Evolutionary conservation across 345 rosid genomes (phyloP), one percentile per base, ranked within the genome.

Genomic region (Salix brachista): DNA sequence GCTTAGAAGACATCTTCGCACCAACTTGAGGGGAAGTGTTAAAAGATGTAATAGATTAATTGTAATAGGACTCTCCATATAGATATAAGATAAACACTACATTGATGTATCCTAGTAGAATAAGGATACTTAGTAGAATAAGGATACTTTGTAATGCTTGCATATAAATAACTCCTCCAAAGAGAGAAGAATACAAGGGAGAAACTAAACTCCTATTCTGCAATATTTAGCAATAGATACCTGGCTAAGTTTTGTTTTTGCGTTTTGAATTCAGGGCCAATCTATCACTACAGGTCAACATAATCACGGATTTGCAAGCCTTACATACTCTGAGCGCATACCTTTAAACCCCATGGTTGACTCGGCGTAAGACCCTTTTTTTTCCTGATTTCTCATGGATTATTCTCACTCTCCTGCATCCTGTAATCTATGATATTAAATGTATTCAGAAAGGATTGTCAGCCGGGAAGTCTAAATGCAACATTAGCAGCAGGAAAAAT

Each of bases 401-500:
- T 48, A 30, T 46, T 46, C n/a, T 50, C 39, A 23, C 26, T 42
- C 54, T 73, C 18, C 19, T 25, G 46, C 66, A 69, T 61, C 17
- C 32, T 44, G 21, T 65, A 16, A 71, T 69, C 37, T 46, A 46
- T 52, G 23, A 64, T 52, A 69, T 41, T 75, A 44, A 28, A 42
- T 23, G 26, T 25, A 42, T 52, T 39, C 76, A 86, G 89, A 13
- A 18, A 58, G 75, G 75, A 65, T 21, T 86, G 89, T 48, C 70
- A 75, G 46, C 65, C 0, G 3, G 85, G 89, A 70, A 84, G 83
- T 77, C 85, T 84, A 12, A 84, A 87, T 64, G 71, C 70, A 58
- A 83, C 87, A 66, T 72, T 84, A 73, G 86, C 86, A 42, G 73
- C 82, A 48, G 87, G 89, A 26, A 84, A 87, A 70, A 79, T 83